Evolutionary conservation across 192 early-diverging fungal species (phyloP), one percentile per base, ranked within the genome.

Genomic region (Podochytrium sp.): DNA sequence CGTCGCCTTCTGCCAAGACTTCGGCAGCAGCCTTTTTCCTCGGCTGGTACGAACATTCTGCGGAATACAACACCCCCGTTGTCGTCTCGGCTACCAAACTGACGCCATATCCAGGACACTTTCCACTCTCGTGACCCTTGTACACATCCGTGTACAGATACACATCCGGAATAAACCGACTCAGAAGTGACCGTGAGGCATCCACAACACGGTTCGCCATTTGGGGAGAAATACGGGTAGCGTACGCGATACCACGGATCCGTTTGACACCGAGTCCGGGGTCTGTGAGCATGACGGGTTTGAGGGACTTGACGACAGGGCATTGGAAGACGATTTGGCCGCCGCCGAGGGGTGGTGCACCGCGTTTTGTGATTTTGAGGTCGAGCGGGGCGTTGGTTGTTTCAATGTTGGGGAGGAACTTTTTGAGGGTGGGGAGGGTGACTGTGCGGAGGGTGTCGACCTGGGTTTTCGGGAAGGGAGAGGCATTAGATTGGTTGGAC

Each of bases 61-160:
- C 92, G 16, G 92, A 93, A 64, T 95, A 80, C 49, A 97, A 82
- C 1, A 79, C 92, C 1, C 91, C 91, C 0, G 92, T 95, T 0
- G 92, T 96, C 3, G 93, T 89, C 79, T 98, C 96, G 4, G 96
- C 96, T 2, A 99, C 95, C 47, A 99, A 78, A 30, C 91, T 92
- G 29, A 96, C 80, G 1, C 91, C 95, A 76, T 96, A 99, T 6
- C 96, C 97, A 20, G 97, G 96, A 49, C 92, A 95, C 70, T 49
- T 41, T 38, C 97, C 96, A 20, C 92, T 91, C 69, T 99, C 95
- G 6, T 90, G 92, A n/a, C 97, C 96, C 76, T 96, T 95, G 79
- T 93, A 98, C 52, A 96, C 93, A 81, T 98, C 97, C 30, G 97
- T 96, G 80, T 96, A 97, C 60, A 99, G 91, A 76, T 97, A 97